Evolutionary conservation across 805 yeast species (phyloP).

Genomic region (Sungouiella thailandica): DNA sequence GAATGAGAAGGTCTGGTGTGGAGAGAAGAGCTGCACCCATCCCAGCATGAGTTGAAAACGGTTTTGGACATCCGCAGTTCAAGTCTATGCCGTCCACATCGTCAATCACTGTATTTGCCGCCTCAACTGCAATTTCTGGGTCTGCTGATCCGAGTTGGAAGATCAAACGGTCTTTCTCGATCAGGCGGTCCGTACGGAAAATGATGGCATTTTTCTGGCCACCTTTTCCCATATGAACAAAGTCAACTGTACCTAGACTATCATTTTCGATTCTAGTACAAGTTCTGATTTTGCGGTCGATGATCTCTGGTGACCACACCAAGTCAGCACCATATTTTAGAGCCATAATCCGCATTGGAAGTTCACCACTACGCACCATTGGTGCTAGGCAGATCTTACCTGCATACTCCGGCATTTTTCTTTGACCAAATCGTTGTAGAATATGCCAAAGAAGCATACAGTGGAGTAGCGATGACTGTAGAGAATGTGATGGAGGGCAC

Average conservation of each 20-base stretch:
- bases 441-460: no score
- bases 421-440: no score
- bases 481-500: no score
- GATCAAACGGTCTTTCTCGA: constrained; percentile 64
- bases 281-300: constrained; percentile 75
- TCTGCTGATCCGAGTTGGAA: constrained; percentile 90
- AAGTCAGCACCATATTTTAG: constrained; percentile 85
- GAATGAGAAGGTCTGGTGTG: constrained; percentile 75
- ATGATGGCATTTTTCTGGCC: constrained; percentile 43
- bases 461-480: no score
- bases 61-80: constrained; percentile 97
- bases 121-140: constrained; percentile 81
- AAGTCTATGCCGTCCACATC: constrained; percentile 94
- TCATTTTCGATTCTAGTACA: constrained; percentile 63
- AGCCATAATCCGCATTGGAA: constrained; percentile 81
- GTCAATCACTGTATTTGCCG: constrained; percentile 71
- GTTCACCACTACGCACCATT: constrained; percentile 94
- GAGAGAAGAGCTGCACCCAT: constrained; percentile 93
- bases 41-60: constrained; percentile 88
- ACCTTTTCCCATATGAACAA: constrained; percentile 25
- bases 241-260: constrained; percentile 57
- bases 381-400: constrained; percentile 90
- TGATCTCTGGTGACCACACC: constrained; percentile 92
- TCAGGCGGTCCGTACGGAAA: constrained; percentile 65
- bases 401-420: constrained; percentile 57